Conservation (phyloP, 139 green algal species). For the Chlorella sp. region DNA sequence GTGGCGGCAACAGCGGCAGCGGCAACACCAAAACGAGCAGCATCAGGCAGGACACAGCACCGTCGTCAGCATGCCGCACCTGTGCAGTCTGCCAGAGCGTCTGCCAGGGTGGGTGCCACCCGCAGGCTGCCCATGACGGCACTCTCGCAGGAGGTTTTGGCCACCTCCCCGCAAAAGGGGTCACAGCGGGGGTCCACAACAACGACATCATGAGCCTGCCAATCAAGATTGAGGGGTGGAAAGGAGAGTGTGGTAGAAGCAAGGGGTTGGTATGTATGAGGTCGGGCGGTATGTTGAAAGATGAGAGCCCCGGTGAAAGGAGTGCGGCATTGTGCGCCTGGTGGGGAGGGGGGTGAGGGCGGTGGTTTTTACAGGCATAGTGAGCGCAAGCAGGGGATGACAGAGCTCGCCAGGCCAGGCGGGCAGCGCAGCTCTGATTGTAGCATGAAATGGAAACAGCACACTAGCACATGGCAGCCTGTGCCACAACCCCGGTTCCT, state of each 20-base stretch:
- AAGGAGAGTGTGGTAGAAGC: no score
- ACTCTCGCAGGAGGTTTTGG: background rate
- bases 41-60: background rate
- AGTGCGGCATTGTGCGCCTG: background rate
- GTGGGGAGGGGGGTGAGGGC: no score
- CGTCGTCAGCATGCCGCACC: background rate
- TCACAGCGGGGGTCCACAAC: slow-evolving; percentile 47
- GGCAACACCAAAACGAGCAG: no score
- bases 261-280: background rate
- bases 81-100: slow-evolving; percentile 30
- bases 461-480: background rate
- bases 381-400: background rate
- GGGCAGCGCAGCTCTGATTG: background rate
- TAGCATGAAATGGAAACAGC: background rate
- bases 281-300: background rate
- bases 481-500: background rate
- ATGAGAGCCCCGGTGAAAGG: background rate
- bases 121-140: slow-evolving; percentile 6
- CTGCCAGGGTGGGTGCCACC: slow-evolving; percentile 24
- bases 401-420: background rate
- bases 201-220: slow-evolving; percentile 24
- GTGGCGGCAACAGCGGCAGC: no score
- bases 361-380: background rate
- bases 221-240: background rate
- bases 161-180: slow-evolving; percentile 14